These are phyloP conservation scores for Aspergillus intermedius DNA, from an alignment of 2,329 filamentous ascomycete genomes.

Conservation along the genomic window DNA sequence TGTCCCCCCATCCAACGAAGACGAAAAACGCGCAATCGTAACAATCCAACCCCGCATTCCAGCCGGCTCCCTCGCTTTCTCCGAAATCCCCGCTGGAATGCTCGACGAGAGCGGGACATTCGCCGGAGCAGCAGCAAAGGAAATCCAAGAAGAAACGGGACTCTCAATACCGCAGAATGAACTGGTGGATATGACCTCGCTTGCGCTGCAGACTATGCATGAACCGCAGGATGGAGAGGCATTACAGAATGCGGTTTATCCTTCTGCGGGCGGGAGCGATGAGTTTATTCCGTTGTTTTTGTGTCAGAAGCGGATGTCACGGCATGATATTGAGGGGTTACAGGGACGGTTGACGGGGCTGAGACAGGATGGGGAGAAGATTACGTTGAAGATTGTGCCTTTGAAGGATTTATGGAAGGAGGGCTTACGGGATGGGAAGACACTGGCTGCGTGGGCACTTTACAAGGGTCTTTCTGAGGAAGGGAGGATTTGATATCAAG, in stretches of 20 bases:
- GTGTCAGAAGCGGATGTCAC: slow-evolving; percentile 47
- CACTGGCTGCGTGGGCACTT: slow-evolving; percentile 49
- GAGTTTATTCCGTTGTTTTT: slow-evolving; percentile 54
- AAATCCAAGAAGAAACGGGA: slow-evolving; percentile 53
- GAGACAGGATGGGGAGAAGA: slow-evolving; percentile 52
- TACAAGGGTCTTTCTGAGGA: slow-evolving; percentile 48
- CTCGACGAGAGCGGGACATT: slow-evolving; percentile 51
- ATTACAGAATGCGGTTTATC: slow-evolving; percentile 48
- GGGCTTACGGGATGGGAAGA: slow-evolving; percentile 51
- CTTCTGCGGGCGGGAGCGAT: slow-evolving; percentile 51
- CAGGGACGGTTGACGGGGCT: slow-evolving; percentile 51
- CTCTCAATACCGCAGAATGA: slow-evolving; percentile 46
- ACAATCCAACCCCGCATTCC: slow-evolving; percentile 54
- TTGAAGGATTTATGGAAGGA: slow-evolving; percentile 49
- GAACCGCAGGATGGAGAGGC: slow-evolving; percentile 22
- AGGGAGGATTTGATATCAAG: slow-evolving; percentile 31
- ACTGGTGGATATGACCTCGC: slow-evolving; percentile 49
- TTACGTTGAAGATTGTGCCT: slow-evolving; percentile 50
- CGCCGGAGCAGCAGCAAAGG: slow-evolving; percentile 49
- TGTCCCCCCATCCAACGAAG: slow-evolving; percentile 33
- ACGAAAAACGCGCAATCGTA: slow-evolving; percentile 45
- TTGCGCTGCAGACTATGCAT: slow-evolving; percentile 33
- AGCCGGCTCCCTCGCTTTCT: slow-evolving; percentile 48
- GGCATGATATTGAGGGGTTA: slow-evolving; percentile 43
- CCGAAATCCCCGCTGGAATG: slow-evolving; percentile 57